A percentile compares a stretch with the other conserved stretches of the same genome.
These are phyloP conservation scores for Tieghemiomyces parasiticus DNA, from an alignment of 192 early-diverging fungal genomes.

Conservation along the genomic window DNA sequence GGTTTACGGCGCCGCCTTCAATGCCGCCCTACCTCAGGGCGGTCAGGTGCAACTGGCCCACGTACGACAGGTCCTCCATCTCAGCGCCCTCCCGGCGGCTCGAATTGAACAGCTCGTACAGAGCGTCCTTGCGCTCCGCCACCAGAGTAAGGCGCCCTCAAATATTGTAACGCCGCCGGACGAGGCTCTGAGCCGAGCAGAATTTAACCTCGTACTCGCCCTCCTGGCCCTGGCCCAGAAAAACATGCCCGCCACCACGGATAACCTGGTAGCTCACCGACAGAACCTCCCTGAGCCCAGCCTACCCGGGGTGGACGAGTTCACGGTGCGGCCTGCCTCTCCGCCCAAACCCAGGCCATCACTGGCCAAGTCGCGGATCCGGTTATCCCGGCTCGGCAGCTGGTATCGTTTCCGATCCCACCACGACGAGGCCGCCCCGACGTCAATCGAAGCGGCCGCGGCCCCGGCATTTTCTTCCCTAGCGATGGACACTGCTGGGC, in stretches of 20 bases:
- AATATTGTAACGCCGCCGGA: background rate
- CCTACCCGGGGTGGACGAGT: slow-evolving; percentile 39
- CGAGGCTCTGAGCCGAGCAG: slow-evolving; percentile 13
- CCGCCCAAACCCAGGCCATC: slow-evolving; percentile 6
- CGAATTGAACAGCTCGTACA: background rate
- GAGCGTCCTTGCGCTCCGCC: background rate
- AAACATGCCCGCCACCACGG: slow-evolving; percentile 60
- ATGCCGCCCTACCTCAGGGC: background rate
- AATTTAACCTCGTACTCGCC: slow-evolving; percentile 57
- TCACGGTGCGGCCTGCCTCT: slow-evolving; percentile 12
- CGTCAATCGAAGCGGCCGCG: slow-evolving; percentile 5
- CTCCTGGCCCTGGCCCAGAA: slow-evolving; percentile 60
- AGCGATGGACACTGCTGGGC: too few species aligned
- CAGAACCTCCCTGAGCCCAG: slow-evolving; percentile 46
- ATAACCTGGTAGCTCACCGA: slow-evolving; percentile 43
- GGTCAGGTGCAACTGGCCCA: background rate
- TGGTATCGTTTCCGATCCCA: slow-evolving; percentile 20
- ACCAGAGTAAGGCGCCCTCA: background rate
- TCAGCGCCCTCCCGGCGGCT: background rate
- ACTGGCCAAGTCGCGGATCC: slow-evolving; percentile 26
- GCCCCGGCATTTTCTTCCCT: too few species aligned
- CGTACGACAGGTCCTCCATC: background rate
- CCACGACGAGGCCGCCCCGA: slow-evolving; percentile 16
- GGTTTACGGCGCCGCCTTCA: slow-evolving; percentile 8
- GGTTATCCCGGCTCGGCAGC: slow-evolving; percentile 18